Evolutionary conservation across 83 land plant species (phyloP), one percentile per base, ranked within the genome.

Genomic region (Thuja plicata): DNA sequence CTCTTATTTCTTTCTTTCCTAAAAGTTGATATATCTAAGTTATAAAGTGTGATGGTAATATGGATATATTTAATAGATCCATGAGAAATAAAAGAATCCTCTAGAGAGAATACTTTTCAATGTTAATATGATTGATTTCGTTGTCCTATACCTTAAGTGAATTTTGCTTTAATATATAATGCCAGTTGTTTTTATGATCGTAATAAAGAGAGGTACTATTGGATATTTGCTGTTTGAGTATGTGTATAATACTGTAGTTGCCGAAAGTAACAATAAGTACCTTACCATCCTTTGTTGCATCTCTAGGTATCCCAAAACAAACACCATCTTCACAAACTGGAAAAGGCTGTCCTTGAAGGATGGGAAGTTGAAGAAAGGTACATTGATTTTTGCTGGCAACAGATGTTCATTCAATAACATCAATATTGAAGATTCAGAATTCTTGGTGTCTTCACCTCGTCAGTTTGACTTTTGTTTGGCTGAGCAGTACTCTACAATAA

Each of bases 291-390:
- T 85, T 85, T 85, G 41, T 85, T 54, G 62, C 66, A 17, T 87
- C 90, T 89, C 84, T 91, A 96, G 98, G 95, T 86, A 57, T 82
- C 38, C 32, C 90, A 87, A 57, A 96, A 91, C 38, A 92, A 91
- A 73, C 43, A 38, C 35, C 89, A 45, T 24, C 45, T 94, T 35
- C 71, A 54, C 57, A 91, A 89, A 62, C 60, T 94, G 43, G 90
- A 90, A 79, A 90, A 90, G 45, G 90, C 92, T 81, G 84, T 94
- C 21, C 34, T 91, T 34, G 84, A 86, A 41, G 79, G 48, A 35
- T 89, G 60, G 80, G 90, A 91, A 87, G 81, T 15, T 43, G 91
- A 93, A 88, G 91, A 89, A 87, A 87, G 92, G 96, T 95, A 34
- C 12, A 85, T 17, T 35, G 27, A 19, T 54, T 52, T 85, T 85